phyloP scores from a whole-genome alignment of 306 rosid species.

The Vigna reflexopilosa region DNA sequence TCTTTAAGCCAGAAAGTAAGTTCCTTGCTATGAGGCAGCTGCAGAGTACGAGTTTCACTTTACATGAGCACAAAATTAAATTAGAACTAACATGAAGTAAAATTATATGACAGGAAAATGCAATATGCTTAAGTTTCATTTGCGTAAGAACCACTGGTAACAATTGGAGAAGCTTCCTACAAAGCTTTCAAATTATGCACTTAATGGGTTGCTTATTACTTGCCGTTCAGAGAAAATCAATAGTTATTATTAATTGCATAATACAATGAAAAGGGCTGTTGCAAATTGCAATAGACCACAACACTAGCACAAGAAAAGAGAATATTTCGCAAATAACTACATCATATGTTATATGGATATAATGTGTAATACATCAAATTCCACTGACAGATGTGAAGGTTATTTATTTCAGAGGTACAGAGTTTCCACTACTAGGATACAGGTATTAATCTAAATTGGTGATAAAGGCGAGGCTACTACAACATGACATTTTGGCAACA shows the following conservation, averaged over 20 bases:
- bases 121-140: conserved; percentile 28
- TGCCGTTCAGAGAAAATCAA: neutral
- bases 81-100: conserved; percentile 21
- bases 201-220: conserved; percentile 15
- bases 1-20: conserved; percentile 92
- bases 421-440: neutral
- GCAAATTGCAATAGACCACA: conserved; percentile 1
- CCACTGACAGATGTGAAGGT: conserved; percentile 11
- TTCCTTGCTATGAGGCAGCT: conserved; percentile 98
- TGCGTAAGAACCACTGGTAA: conserved; percentile 22
- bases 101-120: conserved; percentile 33
- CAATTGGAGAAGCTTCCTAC: conserved; percentile 17
- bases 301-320: conserved; percentile 4
- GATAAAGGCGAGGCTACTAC: neutral
- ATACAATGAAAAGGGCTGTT: neutral
- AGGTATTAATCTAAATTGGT: neutral
- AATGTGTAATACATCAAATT: conserved; percentile 33
- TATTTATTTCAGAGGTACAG: conserved; percentile 14
- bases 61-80: conserved; percentile 38
- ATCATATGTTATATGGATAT: neutral
- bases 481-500: neutral
- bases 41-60: conserved; percentile 52
- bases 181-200: conserved; percentile 32
- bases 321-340: conserved; percentile 4
- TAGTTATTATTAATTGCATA: conserved; percentile 13